A percentile compares a stretch with the other conserved stretches of the same genome.
Conservation (phyloP, 108 stramenopile genomes). For the Pseudonitzschia multiseries region DNA sequence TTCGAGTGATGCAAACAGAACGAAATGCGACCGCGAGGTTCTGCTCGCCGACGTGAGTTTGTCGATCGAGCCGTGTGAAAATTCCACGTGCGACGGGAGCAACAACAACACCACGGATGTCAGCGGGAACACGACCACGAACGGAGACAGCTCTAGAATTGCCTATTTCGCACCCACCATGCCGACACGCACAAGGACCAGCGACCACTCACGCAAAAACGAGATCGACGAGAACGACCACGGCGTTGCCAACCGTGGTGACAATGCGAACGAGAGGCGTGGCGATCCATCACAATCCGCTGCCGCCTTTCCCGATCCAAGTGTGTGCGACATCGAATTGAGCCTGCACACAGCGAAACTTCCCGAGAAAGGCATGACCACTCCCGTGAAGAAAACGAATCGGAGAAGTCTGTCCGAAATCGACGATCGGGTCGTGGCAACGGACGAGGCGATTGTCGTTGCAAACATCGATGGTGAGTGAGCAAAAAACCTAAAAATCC, state of each 20-base stretch:
- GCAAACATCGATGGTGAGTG: conserved; percentile 12
- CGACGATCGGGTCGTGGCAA: neutral
- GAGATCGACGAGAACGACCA: neutral
- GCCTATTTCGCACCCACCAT: conserved; percentile 5
- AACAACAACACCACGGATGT: neutral
- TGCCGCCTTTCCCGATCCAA: conserved; percentile 12
- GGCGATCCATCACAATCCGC: neutral
- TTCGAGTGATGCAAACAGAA: neutral
- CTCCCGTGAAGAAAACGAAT: conserved; percentile 13
- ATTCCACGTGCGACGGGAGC: neutral
- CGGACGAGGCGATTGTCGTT: neutral
- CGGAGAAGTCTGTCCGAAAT: neutral
- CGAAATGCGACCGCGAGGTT: neutral
- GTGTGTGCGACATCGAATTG: conserved; percentile 28
- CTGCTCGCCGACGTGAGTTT: neutral
- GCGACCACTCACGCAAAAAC: neutral
- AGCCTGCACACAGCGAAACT: conserved; percentile 18
- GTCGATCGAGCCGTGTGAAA: conserved; percentile 15
- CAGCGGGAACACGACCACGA: no score
- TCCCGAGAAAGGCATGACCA: conserved; percentile 15
- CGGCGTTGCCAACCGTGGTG: neutral
- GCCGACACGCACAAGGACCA: neutral
- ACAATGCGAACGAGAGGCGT: neutral
- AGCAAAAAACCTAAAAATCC: no score
- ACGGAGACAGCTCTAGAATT: neutral